These are phyloP conservation scores for Debaryomyces tyrocola DNA, from an alignment of 805 yeast genomes.

Conservation along the genomic window DNA sequence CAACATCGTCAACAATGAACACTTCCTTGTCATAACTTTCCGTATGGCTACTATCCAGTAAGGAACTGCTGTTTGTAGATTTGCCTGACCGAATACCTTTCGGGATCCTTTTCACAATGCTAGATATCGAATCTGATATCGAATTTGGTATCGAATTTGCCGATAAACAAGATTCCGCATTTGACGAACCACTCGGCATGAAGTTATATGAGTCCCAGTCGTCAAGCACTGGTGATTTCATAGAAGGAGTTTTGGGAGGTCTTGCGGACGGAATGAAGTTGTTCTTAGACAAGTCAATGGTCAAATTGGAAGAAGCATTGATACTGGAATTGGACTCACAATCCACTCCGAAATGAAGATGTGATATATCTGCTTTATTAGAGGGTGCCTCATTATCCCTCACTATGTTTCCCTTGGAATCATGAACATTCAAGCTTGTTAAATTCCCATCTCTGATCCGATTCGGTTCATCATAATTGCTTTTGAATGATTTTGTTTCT, in stretches of 20 bases:
- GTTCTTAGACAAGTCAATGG: neutral
- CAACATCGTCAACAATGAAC: neutral
- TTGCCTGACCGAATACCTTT: neutral
- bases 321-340: neutral
- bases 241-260: constrained; percentile 3
- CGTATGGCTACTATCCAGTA: neutral
- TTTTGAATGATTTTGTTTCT: too few relatives aligned
- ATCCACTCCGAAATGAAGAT: neutral
- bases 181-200: neutral
- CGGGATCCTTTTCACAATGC: neutral
- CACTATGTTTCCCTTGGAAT: neutral
- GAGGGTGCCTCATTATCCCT: neutral
- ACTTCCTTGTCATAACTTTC: neutral
- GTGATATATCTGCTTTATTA: neutral
- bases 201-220: neutral
- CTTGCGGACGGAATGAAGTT: constrained; percentile 2
- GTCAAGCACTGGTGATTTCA: neutral
- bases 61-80: neutral
- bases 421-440: neutral
- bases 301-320: neutral
- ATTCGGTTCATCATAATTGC: too few relatives aligned
- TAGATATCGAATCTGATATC: neutral
- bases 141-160: neutral
- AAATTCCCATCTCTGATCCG: neutral
- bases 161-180: neutral